Base-by-base conservation (phyloP, 306 rosid genomes). In the Acacia melanoxylon region DNA sequence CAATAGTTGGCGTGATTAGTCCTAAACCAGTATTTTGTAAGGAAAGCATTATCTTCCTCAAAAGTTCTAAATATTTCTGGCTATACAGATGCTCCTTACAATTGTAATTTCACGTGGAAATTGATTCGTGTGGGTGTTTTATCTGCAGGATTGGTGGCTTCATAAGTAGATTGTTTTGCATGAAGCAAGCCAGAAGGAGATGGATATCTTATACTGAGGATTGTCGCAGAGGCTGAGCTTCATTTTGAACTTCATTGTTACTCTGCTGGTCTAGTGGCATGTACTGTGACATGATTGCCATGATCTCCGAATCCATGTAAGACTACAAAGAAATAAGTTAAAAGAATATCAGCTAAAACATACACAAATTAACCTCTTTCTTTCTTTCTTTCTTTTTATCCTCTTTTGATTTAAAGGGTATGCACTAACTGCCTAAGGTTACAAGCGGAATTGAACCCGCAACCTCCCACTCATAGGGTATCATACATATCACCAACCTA, bases 201-300 rank as follows among this genome's bases (percentile, higher is more conserved):
- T 66, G 77, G 49, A 77, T 72, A 88, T 92, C 91, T 88, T 73
- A 81, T 25, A 88, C 91, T 11, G 91, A 66, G 75, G 85, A 87
- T 72, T 81, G 93, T 42, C 94, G 86, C 49, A 88, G 78, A 24
- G 94, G 93, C 58, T 91, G 91, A 62, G 89, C 58, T 73, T 89
- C 98, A 3, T 61, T 79, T 16, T 86, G 98, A 79, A 85, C 94
- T 74, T 86, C 89, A 46, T 86, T 48, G 16, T 48, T 87, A 27
- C 85, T 84, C 44, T 89, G 91, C 74, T 95, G 88, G 83, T 95
- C 99, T 5, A 95, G 81, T 49, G 99, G 99, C 99, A 95, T 95
- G 94, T 95, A 95, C 31, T 95, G 98, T 42, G 99, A 95, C 99
- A 95, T 93, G 80, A 95, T 95, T 65, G 99, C 90, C 99, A 89